Conservation (phyloP, 768 basidiomycete genomes). For the Boletus speciosus region DNA sequence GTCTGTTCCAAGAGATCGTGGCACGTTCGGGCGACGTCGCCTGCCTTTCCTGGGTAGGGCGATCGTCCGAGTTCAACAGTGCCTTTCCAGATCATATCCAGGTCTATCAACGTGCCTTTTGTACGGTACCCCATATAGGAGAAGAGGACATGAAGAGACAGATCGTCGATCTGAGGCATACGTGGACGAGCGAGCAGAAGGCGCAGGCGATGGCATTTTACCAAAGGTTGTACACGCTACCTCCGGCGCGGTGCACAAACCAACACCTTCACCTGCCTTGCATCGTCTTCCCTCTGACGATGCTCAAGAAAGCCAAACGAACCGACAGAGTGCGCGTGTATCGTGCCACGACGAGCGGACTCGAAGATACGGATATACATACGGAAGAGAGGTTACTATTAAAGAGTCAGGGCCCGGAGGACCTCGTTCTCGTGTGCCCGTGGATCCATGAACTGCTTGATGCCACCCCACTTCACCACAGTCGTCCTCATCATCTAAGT, state of each 20-base stretch:
- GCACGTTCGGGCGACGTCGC: slow-evolving; percentile 18
- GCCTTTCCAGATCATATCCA: slow-evolving; percentile 16
- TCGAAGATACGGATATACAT: slow-evolving; percentile 13
- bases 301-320: background rate
- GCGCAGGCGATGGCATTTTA: slow-evolving; percentile 5
- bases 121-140: slow-evolving; percentile 3
- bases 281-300: slow-evolving; percentile 13
- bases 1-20: slow-evolving; percentile 18
- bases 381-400: background rate
- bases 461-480: background rate
- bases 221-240: background rate
- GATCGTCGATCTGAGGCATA: background rate
- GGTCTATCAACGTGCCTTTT: slow-evolving; percentile 5
- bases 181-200: slow-evolving; percentile 2
- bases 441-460: slow-evolving; percentile 18
- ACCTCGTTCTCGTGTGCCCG: slow-evolving; percentile 16
- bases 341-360: background rate
- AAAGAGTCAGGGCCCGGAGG: background rate
- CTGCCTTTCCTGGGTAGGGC: slow-evolving; percentile 19
- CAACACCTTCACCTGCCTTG: slow-evolving; percentile 17
- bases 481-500: background rate
- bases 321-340: slow-evolving; percentile 1
- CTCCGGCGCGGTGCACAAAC: slow-evolving; percentile 3
- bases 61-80: slow-evolving; percentile 21
- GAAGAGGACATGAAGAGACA: slow-evolving; percentile 5